Percentiles rank a stretch among this genome's conserved stretches.
phyloP scores from a whole-genome alignment of 106 monocot genomes.

The Dendrobium officinale region DNA sequence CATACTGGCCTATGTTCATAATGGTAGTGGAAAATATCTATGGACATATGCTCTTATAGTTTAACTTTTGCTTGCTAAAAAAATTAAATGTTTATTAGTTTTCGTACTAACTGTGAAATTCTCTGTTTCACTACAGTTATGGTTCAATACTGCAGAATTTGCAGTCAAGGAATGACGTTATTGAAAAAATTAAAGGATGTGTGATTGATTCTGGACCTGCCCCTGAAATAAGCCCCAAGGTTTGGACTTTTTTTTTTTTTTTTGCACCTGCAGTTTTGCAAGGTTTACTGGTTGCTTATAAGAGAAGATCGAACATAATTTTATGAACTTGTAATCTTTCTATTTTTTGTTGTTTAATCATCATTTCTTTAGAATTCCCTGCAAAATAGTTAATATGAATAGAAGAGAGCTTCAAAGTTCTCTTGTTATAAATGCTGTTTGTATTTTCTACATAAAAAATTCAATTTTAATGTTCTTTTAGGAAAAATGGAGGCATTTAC shows the following conservation, averaged over 20 bases:
- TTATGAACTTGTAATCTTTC: neutral
- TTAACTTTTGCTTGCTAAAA: neutral
- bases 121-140: conserved; percentile 40
- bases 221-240: conserved; percentile 76
- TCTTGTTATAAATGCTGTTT: neutral
- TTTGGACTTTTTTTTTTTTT: conserved; percentile 14
- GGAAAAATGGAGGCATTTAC: neutral
- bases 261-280: conserved; percentile 3
- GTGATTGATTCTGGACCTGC: conserved; percentile 85
- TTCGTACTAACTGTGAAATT: neutral
- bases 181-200: conserved; percentile 84
- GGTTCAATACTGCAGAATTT: conserved; percentile 71
- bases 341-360: neutral
- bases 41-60: neutral
- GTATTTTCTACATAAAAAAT: neutral
- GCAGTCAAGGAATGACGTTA: conserved; percentile 51
- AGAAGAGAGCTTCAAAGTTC: neutral
- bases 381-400: neutral
- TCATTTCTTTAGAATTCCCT: neutral
- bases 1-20: neutral
- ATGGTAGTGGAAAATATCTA: neutral
- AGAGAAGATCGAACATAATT: neutral
- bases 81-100: neutral
- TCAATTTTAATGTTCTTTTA: neutral
- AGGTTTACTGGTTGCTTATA: neutral